A percentile compares a stretch with the other conserved stretches of the same genome.
These are phyloP conservation scores for Cerrena zonata DNA, from an alignment of 1,284 basidiomycete species.

Conservation along the genomic window DNA sequence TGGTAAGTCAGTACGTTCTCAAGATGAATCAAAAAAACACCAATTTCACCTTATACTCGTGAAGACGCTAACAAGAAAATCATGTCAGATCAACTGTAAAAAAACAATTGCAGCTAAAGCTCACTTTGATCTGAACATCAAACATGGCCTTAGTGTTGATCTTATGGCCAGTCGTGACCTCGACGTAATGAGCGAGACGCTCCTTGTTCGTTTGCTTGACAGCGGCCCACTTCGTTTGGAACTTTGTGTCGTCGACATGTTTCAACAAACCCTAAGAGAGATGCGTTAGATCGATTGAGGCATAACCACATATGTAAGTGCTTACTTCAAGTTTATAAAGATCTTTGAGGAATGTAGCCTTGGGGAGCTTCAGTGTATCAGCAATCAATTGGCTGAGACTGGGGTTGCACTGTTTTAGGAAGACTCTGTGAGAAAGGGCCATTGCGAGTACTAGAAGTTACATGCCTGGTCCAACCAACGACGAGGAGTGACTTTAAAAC, in stretches of 20 bases:
- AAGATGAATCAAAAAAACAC: neutral
- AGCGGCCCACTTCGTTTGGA: constrained; percentile 74
- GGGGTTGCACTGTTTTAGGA: constrained; percentile 81
- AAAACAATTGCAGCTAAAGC: constrained; percentile 16
- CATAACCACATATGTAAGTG: neutral
- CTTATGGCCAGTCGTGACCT: constrained; percentile 66
- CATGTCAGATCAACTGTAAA: constrained; percentile 2
- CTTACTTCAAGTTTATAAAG: constrained; percentile 56
- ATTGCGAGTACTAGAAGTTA: neutral
- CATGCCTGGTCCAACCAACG: constrained; percentile 79
- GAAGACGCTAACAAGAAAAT: constrained; percentile 50
- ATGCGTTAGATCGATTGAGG: neutral
- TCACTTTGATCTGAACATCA: constrained; percentile 86
- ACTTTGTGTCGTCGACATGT: constrained; percentile 63
- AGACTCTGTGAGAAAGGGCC: constrained; percentile 6
- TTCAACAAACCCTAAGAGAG: constrained; percentile 46
- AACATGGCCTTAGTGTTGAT: constrained; percentile 82
- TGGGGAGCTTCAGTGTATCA: constrained; percentile 70
- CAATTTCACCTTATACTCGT: constrained; percentile 74
- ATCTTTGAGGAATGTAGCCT: constrained; percentile 76
- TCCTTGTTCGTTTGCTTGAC: constrained; percentile 87
- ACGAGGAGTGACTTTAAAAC: constrained; percentile 62
- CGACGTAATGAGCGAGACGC: constrained; percentile 72
- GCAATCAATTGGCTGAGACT: constrained; percentile 78
- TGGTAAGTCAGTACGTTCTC: constrained; percentile 4